Conservation (phyloP, 495 filamentous ascomycete species). For the Aspergillus nanangensis region DNA sequence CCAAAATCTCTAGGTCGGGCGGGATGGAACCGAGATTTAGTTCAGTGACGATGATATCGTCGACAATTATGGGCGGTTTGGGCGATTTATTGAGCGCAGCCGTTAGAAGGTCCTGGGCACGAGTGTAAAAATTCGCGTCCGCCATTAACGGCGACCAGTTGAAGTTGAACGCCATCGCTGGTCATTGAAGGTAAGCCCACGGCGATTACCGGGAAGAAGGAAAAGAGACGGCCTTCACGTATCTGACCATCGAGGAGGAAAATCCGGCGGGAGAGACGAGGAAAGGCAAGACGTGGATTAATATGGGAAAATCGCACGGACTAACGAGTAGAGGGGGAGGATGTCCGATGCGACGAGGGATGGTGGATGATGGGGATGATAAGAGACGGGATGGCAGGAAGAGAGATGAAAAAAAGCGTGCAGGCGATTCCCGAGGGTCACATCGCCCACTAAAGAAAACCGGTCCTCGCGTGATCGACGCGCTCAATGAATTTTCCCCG, state of each 20-base stretch:
- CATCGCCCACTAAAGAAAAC: too few species aligned
- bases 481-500: constrained; percentile 2
- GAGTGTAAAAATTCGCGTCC: constrained; percentile 81
- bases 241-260: background rate
- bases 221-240: too few species aligned
- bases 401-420: constrained; percentile 13
- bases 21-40: constrained; percentile 91
- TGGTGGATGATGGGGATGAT: constrained; percentile 9
- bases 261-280: background rate
- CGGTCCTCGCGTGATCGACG: constrained; percentile 20
- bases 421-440: constrained; percentile 19
- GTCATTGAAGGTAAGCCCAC: constrained; percentile 25
- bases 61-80: constrained; percentile 98
- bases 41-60: constrained; percentile 97
- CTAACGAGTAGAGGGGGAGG: too few species aligned
- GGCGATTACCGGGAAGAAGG: constrained; percentile 3
- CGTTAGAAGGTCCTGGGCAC: constrained; percentile 90
- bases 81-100: constrained; percentile 95
- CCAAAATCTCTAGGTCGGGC: constrained; percentile 90
- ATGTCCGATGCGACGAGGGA: too few species aligned
- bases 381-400: constrained; percentile 9
- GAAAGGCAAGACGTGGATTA: background rate
- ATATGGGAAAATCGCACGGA: background rate
- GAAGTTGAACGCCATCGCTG: constrained; percentile 97
- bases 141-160: constrained; percentile 99